Evolutionary conservation across 805 yeast species (phyloP).

Genomic region (Tetrapisispora iriomotensis): DNA sequence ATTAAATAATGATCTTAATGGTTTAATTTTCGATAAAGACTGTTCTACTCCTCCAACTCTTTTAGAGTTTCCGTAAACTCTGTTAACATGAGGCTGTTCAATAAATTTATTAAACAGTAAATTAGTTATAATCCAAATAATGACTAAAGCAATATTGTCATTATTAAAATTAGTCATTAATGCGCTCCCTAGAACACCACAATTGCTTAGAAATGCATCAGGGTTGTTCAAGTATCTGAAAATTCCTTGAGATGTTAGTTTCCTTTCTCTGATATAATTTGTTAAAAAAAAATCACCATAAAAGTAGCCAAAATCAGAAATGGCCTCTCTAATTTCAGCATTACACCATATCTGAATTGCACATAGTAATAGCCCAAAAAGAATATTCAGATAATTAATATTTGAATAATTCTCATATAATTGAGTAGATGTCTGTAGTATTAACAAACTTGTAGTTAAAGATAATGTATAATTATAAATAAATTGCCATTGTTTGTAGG

Average conservation of each 20-base stretch:
- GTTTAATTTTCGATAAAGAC: slow-evolving; percentile 27
- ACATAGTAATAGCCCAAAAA: slow-evolving; percentile 47
- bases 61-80: slow-evolving; percentile 58
- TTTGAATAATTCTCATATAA: slow-evolving; percentile 13
- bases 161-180: slow-evolving; percentile 46
- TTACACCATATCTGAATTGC: slow-evolving; percentile 63
- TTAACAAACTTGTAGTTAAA: slow-evolving; percentile 47
- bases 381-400: slow-evolving; percentile 31
- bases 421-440: slow-evolving; percentile 30
- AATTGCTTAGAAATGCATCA: slow-evolving; percentile 65
- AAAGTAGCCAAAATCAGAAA: slow-evolving; percentile 81
- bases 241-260: slow-evolving; percentile 67
- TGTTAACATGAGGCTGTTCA: slow-evolving; percentile 69
- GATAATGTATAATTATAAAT: slow-evolving; percentile 44
- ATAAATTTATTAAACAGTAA: slow-evolving; percentile 58
- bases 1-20: slow-evolving; percentile 30
- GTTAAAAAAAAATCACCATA: slow-evolving; percentile 77
- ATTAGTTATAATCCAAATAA: slow-evolving; percentile 58
- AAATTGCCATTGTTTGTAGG: slow-evolving; percentile 65
- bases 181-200: slow-evolving; percentile 71
- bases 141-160: slow-evolving; percentile 40
- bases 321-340: slow-evolving; percentile 53
- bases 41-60: slow-evolving; percentile 45
- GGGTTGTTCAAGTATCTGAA: slow-evolving; percentile 77
- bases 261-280: slow-evolving; percentile 36